Evolutionary conservation across 305 asterid species (phyloP).

Genomic region (Fraxinus greggii): DNA sequence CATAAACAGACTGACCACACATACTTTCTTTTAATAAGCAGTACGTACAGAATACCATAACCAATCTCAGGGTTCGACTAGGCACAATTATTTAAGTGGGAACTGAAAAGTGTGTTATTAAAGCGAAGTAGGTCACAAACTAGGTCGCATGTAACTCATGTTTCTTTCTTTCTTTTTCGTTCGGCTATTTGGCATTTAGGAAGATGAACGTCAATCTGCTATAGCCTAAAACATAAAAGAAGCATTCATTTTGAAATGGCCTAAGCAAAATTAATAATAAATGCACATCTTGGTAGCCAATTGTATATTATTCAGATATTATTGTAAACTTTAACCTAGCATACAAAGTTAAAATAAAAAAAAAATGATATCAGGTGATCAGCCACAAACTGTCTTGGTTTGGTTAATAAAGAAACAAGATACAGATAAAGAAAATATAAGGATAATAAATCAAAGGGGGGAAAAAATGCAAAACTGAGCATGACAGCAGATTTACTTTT

Average conservation of each 20-base stretch:
- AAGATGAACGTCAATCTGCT: background rate
- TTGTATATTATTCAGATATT: background rate
- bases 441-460: background rate
- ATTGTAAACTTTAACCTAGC: background rate
- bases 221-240: background rate
- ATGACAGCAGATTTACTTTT: background rate
- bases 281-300: background rate
- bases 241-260: background rate
- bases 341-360: background rate
- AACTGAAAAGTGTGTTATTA: background rate
- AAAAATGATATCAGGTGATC: background rate
- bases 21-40: constrained; percentile 12
- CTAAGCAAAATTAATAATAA: background rate
- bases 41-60: background rate
- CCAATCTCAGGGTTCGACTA: background rate
- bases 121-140: background rate
- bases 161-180: background rate
- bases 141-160: background rate
- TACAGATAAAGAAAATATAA: background rate
- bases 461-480: background rate
- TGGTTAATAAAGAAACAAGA: background rate
- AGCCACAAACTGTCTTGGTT: background rate
- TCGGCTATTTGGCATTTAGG: background rate
- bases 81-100: background rate
- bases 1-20: background rate